Evolutionary conservation across 2,329 filamentous ascomycete genomes (phyloP).

Genomic region (Diatrype stigma): DNA sequence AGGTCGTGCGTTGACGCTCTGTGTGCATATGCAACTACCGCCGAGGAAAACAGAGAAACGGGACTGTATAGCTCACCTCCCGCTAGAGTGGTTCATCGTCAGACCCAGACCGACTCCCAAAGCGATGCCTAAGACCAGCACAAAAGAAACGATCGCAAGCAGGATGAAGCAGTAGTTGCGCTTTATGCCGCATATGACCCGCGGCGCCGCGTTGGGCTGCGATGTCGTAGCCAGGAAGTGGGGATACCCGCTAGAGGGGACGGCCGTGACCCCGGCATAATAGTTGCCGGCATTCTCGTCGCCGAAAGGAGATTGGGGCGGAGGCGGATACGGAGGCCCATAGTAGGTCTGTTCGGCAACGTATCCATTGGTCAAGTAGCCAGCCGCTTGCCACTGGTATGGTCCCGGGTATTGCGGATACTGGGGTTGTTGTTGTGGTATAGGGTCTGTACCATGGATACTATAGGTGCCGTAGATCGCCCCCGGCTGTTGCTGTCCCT

Average conservation of each 20-base stretch:
- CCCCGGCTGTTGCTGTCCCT: constrained; percentile 3
- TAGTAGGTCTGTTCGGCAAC: too few relatives aligned
- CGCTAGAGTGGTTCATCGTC: constrained; percentile 12
- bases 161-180: constrained; percentile 24
- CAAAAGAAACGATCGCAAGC: constrained; percentile 23
- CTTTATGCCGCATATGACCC: constrained; percentile 26
- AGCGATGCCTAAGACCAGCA: constrained; percentile 27
- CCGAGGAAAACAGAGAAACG: neutral
- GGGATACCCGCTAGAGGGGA: neutral
- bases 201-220: constrained; percentile 2
- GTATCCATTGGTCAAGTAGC: neutral
- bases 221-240: constrained; percentile 2
- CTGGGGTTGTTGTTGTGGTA: constrained; percentile 1
- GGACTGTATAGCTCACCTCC: constrained; percentile 5
- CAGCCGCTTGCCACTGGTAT: neutral
- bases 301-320: neutral
- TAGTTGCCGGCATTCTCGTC: neutral
- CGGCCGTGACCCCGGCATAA: neutral
- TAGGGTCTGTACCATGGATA: constrained; percentile 1
- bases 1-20: too few relatives aligned
- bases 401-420: neutral
- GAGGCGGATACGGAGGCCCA: too few relatives aligned
- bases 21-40: too few relatives aligned
- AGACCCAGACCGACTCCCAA: constrained; percentile 30
- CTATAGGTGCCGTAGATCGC: constrained; percentile 5